Conservation (phyloP, 805 yeast genomes). For the Candida dajiaensis region DNA sequence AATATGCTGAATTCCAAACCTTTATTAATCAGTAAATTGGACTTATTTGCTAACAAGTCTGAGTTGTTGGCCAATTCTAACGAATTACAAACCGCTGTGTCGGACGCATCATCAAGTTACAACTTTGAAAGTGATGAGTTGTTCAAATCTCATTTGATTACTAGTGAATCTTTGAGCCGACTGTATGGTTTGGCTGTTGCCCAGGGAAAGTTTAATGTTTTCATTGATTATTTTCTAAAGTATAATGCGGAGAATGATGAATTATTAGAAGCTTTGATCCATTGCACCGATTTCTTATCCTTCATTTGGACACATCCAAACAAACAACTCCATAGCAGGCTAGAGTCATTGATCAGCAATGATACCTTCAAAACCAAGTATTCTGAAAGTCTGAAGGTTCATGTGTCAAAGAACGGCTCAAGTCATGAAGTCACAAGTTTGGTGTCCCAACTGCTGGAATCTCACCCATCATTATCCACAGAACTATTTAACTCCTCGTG, state of each 20-base stretch:
- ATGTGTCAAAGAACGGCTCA: constrained; percentile 1
- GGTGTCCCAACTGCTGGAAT: constrained; percentile 13
- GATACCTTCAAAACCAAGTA: constrained; percentile 7
- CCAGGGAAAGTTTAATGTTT: constrained; percentile 13
- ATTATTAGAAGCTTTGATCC: constrained; percentile 9
- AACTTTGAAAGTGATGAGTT: constrained; percentile 24
- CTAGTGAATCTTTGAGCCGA: constrained; percentile 27
- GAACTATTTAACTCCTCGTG: constrained; percentile 1
- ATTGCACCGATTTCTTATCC: constrained; percentile 9
- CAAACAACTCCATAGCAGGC: constrained; percentile 4
- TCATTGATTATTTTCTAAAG: constrained; percentile 18
- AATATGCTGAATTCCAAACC: constrained; percentile 15
- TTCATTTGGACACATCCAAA: constrained; percentile 6
- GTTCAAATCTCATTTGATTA: constrained; percentile 27
- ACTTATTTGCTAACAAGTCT: constrained; percentile 24
- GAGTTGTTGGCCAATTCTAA: constrained; percentile 15
- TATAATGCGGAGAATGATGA: constrained; percentile 11
- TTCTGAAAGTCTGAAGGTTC: constrained; percentile 3
- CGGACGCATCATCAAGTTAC: constrained; percentile 21
- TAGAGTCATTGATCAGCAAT: constrained; percentile 3
- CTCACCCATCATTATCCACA: constrained; percentile 4
- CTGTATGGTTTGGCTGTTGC: constrained; percentile 27
- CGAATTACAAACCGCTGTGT: constrained; percentile 17
- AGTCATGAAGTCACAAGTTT: constrained; percentile 1
- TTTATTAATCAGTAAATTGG: constrained; percentile 28